Evolutionary conservation across 192 early-diverging fungal genomes (phyloP).

Genomic region (Funneliformis mosseae): DNA sequence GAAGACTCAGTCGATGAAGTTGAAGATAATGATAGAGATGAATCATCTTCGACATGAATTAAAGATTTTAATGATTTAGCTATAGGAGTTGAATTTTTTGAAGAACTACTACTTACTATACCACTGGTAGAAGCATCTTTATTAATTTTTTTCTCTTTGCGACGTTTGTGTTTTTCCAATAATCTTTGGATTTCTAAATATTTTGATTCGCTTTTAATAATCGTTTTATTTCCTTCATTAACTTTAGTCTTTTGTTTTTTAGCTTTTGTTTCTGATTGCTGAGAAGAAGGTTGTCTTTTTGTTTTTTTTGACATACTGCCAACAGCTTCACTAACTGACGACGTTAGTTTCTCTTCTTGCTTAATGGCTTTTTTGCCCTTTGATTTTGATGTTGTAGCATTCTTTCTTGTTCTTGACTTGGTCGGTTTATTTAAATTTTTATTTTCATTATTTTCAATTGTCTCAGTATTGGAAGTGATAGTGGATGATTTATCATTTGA

Average conservation of each 20-base stretch:
- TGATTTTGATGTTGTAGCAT: background rate
- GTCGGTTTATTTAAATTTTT: background rate
- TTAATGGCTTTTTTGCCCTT: background rate
- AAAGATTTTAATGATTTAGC: background rate
- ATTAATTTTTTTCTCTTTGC: background rate
- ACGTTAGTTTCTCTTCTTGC: background rate
- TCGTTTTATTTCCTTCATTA: background rate
- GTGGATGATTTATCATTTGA: background rate
- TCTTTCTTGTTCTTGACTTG: slow-evolving; percentile 7
- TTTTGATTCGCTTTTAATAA: background rate
- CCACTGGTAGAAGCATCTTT: background rate
- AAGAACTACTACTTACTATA: background rate
- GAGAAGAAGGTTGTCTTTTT: background rate
- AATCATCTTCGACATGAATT: background rate
- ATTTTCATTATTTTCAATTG: background rate
- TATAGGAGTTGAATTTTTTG: background rate
- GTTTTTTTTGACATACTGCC: background rate
- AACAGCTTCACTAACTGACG: background rate
- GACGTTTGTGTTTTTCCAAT: background rate
- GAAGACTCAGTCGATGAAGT: background rate
- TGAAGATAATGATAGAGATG: background rate
- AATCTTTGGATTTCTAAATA: background rate
- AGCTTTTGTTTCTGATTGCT: background rate
- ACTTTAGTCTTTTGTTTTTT: background rate
- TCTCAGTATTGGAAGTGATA: background rate